phyloP scores from a whole-genome alignment of 805 yeast genomes.

The Barnettozyma sucrosica region DNA sequence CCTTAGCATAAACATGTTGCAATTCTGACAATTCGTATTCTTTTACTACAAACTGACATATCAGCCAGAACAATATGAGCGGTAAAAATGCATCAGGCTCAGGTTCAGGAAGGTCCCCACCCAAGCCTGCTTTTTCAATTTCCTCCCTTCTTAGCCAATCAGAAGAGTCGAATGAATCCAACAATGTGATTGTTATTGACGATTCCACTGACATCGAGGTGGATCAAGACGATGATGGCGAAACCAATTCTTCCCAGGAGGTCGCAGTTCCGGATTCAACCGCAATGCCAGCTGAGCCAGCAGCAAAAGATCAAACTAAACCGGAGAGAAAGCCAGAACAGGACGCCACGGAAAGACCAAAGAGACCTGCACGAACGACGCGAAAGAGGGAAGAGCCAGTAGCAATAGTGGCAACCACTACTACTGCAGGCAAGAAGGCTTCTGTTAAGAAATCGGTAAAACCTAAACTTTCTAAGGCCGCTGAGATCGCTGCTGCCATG shows the following conservation, averaged over 20 bases:
- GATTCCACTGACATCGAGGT: neutral
- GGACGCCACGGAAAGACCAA: neutral
- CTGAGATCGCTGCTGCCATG: constrained; percentile 9
- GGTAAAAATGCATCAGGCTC: neutral
- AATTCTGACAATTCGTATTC: too few relatives aligned
- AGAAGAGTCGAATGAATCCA: neutral
- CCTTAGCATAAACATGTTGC: too few relatives aligned
- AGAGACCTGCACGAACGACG: neutral
- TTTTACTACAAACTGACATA: too few relatives aligned
- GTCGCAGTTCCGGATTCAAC: neutral
- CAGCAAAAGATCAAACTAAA: neutral
- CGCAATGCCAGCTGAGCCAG: neutral
- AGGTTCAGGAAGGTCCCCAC: neutral
- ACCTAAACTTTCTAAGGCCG: constrained; percentile 6
- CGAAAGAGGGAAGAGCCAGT: neutral
- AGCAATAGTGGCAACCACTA: neutral
- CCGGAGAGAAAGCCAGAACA: neutral
- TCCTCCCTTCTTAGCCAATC: neutral
- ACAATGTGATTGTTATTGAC: neutral
- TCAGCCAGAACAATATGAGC: neutral
- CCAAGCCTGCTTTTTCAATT: neutral
- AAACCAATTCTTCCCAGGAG: neutral
- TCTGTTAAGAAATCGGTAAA: neutral
- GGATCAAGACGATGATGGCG: neutral
- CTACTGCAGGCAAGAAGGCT: constrained; percentile 7